Evolutionary conservation across 1,284 basidiomycete species (phyloP).

Genomic region (Gymnopus androsaceus): DNA sequence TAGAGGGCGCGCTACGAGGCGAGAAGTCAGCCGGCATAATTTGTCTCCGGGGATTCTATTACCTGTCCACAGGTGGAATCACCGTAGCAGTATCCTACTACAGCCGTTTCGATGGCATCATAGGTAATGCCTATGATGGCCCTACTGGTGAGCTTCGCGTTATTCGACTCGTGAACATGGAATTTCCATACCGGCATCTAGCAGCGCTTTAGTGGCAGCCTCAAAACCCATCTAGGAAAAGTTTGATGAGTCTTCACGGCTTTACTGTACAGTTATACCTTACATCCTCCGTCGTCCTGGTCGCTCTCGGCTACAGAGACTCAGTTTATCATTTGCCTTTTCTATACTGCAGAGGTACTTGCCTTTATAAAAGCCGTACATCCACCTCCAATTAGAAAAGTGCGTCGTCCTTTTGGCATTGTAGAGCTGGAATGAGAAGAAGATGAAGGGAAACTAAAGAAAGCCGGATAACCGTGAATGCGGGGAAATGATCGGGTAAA

Average conservation of each 20-base stretch:
- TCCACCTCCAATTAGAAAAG: slow-evolving; percentile 76
- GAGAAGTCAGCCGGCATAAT: not conserved
- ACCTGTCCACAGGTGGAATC: slow-evolving; percentile 84
- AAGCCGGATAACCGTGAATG: slow-evolving; percentile 8
- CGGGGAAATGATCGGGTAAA: too few relatives aligned
- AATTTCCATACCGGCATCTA: slow-evolving; percentile 70
- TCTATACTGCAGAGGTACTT: slow-evolving; percentile 9
- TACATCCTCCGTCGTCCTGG: slow-evolving; percentile 68
- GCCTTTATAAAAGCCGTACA: slow-evolving; percentile 84
- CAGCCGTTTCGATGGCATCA: slow-evolving; percentile 74
- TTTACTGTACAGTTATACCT: slow-evolving; percentile 25
- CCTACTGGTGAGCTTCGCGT: not conserved
- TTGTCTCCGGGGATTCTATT: slow-evolving; percentile 2
- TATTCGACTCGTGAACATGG: not conserved
- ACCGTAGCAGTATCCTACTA: slow-evolving; percentile 80
- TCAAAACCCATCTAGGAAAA: slow-evolving; percentile 72
- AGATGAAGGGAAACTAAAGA: not conserved
- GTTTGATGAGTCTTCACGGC: not conserved
- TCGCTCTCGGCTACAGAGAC: slow-evolving; percentile 56
- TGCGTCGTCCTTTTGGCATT: slow-evolving; percentile 44
- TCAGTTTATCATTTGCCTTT: not conserved
- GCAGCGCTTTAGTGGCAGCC: slow-evolving; percentile 80
- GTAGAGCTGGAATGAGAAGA: not conserved
- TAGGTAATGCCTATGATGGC: slow-evolving; percentile 70
- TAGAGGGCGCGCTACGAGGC: slow-evolving; percentile 71